Conservation (phyloP, 2,329 filamentous ascomycete species). For the Aspergillus arachidicola region DNA sequence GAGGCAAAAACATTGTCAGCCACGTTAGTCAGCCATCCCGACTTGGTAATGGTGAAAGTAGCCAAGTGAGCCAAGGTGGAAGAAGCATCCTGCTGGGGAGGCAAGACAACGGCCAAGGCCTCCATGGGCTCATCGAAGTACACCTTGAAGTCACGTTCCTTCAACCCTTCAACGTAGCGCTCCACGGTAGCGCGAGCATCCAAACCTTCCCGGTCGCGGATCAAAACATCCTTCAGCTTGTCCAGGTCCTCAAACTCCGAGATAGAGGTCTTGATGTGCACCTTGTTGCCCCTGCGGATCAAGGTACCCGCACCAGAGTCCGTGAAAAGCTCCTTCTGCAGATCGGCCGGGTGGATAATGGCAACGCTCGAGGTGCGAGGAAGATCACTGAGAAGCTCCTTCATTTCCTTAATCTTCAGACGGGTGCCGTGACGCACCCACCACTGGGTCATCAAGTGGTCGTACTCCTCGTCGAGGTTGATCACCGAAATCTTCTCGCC, state of each 20-base stretch:
- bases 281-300: conserved; percentile 88
- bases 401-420: conserved; percentile 97
- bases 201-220: conserved; percentile 78
- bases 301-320: conserved; percentile 93
- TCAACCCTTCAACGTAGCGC: conserved; percentile 78
- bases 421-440: conserved; percentile 96
- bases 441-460: conserved; percentile 85
- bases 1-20: conserved; percentile 93
- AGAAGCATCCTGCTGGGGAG: conserved; percentile 59
- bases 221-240: conserved; percentile 77
- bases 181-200: conserved; percentile 84
- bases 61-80: conserved; percentile 77
- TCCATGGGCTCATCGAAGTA: conserved; percentile 96
- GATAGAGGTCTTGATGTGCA: conserved; percentile 72
- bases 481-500: conserved; percentile 95
- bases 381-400: conserved; percentile 84
- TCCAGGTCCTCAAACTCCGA: conserved; percentile 74
- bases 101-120: conserved; percentile 84
- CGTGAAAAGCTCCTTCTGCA: conserved; percentile 96
- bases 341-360: conserved; percentile 93
- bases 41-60: conserved; percentile 89
- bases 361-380: conserved; percentile 92
- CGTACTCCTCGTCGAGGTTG: conserved; percentile 95
- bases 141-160: conserved; percentile 79
- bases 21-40: conserved; percentile 91